Conservation (phyloP, 257 asterid genomes). For the Euphrasia confusa region DNA sequence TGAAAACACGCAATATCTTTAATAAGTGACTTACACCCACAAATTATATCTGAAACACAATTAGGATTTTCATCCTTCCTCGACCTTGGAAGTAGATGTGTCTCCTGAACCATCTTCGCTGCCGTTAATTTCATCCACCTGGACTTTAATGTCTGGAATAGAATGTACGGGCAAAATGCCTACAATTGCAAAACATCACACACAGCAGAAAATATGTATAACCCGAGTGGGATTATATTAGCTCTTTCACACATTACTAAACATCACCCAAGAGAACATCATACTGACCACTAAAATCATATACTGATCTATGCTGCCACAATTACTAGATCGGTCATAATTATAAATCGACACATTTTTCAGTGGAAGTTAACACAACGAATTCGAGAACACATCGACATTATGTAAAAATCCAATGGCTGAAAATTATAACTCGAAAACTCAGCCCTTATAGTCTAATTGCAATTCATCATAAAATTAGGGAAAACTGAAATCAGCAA, state of each 20-base stretch:
- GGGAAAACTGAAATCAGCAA: neutral
- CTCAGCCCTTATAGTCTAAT: neutral
- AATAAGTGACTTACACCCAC: conserved; percentile 12
- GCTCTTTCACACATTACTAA: neutral
- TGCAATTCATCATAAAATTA: neutral
- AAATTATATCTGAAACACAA: neutral
- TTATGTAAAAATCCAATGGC: neutral
- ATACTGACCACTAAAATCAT: neutral
- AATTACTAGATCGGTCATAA: neutral
- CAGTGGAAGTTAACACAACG: too few species aligned
- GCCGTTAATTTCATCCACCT: conserved; percentile 23
- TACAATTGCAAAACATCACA: conserved; percentile 5
- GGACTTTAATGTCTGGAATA: conserved; percentile 27
- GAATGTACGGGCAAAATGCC: conserved; percentile 29
- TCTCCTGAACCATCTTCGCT: conserved; percentile 17
- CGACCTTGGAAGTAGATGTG: conserved; percentile 25
- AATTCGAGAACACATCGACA: neutral
- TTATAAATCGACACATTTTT: too few species aligned
- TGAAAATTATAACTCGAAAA: neutral
- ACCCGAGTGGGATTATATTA: neutral
- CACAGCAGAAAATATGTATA: neutral
- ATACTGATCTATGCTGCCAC: neutral
- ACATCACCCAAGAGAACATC: neutral
- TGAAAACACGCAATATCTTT: neutral
- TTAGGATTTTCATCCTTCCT: conserved; percentile 24